Percentiles rank a stretch among this genome's conserved stretches.
Evolutionary conservation across 2,329 filamentous ascomycete genomes (phyloP).

Genomic region (Trichophyton verrucosum): DNA sequence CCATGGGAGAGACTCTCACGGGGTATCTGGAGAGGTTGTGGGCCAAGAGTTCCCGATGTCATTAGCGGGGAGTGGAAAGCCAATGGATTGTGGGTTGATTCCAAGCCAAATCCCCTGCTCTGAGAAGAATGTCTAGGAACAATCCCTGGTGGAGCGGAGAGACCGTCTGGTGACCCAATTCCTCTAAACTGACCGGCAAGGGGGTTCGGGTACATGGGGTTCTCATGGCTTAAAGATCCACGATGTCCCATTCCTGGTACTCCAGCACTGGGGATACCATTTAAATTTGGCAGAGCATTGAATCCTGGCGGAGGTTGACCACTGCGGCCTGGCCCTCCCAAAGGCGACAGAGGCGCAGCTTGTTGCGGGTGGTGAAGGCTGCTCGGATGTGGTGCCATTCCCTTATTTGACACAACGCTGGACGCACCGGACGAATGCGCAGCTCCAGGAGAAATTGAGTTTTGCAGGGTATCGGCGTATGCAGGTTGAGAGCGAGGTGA

Average conservation of each 20-base stretch:
- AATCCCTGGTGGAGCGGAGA: slow-evolving; percentile 48
- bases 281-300: slow-evolving; percentile 43
- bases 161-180: slow-evolving; percentile 39
- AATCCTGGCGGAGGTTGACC: slow-evolving; percentile 43
- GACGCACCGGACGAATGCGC: slow-evolving; percentile 53
- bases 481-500: slow-evolving; percentile 46
- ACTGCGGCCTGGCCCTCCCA: slow-evolving; percentile 49
- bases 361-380: slow-evolving; percentile 47
- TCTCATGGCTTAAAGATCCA: slow-evolving; percentile 37
- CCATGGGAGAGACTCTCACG: slow-evolving; percentile 36
- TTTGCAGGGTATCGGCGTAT: slow-evolving; percentile 48
- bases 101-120: slow-evolving; percentile 43
- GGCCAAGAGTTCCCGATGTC: slow-evolving; percentile 24
- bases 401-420: slow-evolving; percentile 51
- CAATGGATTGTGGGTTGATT: slow-evolving; percentile 31
- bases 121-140: slow-evolving; percentile 49
- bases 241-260: slow-evolving; percentile 43
- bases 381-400: slow-evolving; percentile 35
- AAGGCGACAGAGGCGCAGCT: slow-evolving; percentile 52
- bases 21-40: slow-evolving; percentile 19
- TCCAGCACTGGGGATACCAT: slow-evolving; percentile 43
- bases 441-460: slow-evolving; percentile 49
- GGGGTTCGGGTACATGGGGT: slow-evolving; percentile 44
- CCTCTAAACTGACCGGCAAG: slow-evolving; percentile 45
- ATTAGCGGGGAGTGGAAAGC: slow-evolving; percentile 34